Base-by-base conservation (phyloP, 192 early-diverging fungal species). In the Rhizoclosmatium globosum region DNA sequence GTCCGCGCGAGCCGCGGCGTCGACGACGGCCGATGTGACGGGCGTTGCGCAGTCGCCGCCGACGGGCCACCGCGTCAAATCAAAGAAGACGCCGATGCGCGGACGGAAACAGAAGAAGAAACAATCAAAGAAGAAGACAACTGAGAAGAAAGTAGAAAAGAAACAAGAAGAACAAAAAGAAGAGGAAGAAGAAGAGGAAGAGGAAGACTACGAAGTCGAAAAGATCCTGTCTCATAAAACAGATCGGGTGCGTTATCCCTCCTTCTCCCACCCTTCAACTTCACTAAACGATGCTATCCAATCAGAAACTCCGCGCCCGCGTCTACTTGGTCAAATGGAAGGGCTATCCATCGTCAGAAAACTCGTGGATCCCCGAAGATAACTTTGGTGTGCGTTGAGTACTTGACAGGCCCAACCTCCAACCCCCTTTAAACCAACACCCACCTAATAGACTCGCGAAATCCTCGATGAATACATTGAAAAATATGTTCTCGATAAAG, bases 281-380 rank as follows among this genome's bases (percentile, higher is more conserved):
- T n/a, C n/a, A n/a, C n/a, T 11, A 13, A 47, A 3, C n/a, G n/a
- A n/a, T n/a, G n/a, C 38, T 4, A 4, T 41, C 47, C 47, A n/a
- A 19, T 38, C 4, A 17, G 21, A 62, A 62, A 21, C 4, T 53
- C 4, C 7, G 42, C 21, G 9, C 6, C 19, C 15, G n/a, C 15
- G 69, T 53, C 6, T 71, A 21, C 46, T 31, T 47, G 19, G 69
- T 71, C 47, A 71, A 71, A 38, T 71, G 69, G 69, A 17, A 46
- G 19, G 50, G 50, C 31, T 71, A 56, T 7, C 7, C 4, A 3
- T 3, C 47, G 3, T 11, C 45, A n/a, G 21, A 62, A 15, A 71
- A 71, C 46, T 53, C 69, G 38, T 71, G 69, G 69, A 48, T 53
- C 47, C 69, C 69, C 4, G 11, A 68, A 4, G 46, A 42, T 11